phyloP scores from a whole-genome alignment of 805 yeast genomes.

The Candida odintsovae region DNA sequence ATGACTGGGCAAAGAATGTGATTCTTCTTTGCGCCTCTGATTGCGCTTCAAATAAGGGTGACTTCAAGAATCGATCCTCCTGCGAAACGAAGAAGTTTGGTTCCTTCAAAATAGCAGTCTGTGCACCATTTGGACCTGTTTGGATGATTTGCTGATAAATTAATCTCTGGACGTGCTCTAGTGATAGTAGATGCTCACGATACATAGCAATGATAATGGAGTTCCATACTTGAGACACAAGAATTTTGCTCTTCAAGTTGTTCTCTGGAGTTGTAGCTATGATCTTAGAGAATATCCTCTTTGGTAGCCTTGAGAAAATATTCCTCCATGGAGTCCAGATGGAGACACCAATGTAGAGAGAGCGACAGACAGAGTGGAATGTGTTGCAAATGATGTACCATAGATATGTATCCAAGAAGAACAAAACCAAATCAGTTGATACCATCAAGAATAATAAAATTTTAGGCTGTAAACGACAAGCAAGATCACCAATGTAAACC shows the following conservation, averaged over 20 bases:
- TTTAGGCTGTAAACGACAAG: slow-evolving; percentile 54
- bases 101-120: slow-evolving; percentile 46
- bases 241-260: slow-evolving; percentile 93
- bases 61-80: slow-evolving; percentile 65
- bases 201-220: slow-evolving; percentile 98
- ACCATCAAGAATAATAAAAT: slow-evolving; percentile 49
- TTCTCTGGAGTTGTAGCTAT: slow-evolving; percentile 63
- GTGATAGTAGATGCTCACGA: slow-evolving; percentile 95
- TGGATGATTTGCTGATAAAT: slow-evolving; percentile 81
- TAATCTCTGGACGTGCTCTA: slow-evolving; percentile 95
- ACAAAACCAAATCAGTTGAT: slow-evolving; percentile 59
- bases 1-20: slow-evolving; percentile 84
- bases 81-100: slow-evolving; percentile 78
- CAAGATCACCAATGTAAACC: slow-evolving; percentile 38
- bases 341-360: slow-evolving; percentile 71
- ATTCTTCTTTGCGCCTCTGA: slow-evolving; percentile 81
- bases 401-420: slow-evolving; percentile 74
- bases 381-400: slow-evolving; percentile 87
- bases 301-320: slow-evolving; percentile 69
- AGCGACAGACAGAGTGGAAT: slow-evolving; percentile 61
- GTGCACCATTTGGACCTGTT: slow-evolving; percentile 29
- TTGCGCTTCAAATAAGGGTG: slow-evolving; percentile 50
- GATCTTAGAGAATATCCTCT: slow-evolving; percentile 67
- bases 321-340: slow-evolving; percentile 90
- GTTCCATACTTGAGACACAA: slow-evolving; percentile 98